A percentile compares a stretch with the other conserved stretches of the same genome.
Evolutionary conservation across 164 flowering plant species (phyloP).

Genomic region (Sedum album): DNA sequence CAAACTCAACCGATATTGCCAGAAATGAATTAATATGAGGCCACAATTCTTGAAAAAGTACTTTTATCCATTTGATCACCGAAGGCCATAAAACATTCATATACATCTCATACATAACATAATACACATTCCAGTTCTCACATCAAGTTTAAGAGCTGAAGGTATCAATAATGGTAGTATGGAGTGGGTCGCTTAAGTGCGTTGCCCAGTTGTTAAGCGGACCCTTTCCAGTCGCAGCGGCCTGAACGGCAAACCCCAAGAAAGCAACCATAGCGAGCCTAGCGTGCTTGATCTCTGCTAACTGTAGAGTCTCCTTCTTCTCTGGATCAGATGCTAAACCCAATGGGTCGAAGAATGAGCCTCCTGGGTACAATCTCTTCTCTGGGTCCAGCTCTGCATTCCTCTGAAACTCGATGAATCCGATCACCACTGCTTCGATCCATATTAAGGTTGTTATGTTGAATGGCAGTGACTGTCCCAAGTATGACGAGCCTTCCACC

Average conservation of each 20-base stretch:
- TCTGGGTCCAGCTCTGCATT: conserved; percentile 96
- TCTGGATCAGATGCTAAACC: conserved; percentile 89
- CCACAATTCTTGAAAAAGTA: too few relatives aligned
- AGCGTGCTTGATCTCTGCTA: conserved; percentile 98
- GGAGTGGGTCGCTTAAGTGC: conserved; percentile 94
- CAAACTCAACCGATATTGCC: too few relatives aligned
- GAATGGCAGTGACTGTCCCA: conserved; percentile 92
- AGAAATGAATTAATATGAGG: too few relatives aligned
- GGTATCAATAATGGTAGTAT: conserved; percentile 91
- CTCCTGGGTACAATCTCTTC: conserved; percentile 93
- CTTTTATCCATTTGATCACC: neutral
- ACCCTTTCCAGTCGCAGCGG: conserved; percentile 89
- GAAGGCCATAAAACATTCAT: neutral
- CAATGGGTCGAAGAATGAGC: conserved; percentile 75
- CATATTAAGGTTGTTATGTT: conserved; percentile 67
- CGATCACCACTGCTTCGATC: conserved; percentile 83
- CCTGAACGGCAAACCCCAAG: conserved; percentile 92
- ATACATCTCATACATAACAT: neutral
- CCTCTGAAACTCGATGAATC: conserved; percentile 96
- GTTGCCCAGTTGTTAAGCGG: conserved; percentile 99
- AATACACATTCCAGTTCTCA: neutral
- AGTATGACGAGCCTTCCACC: conserved; percentile 85
- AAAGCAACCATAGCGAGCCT: conserved; percentile 94
- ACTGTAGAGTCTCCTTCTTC: conserved; percentile 73
- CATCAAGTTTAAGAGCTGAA: conserved; percentile 39